Conservation (phyloP, 306 rosid genomes). For the Vigna hirtella region DNA sequence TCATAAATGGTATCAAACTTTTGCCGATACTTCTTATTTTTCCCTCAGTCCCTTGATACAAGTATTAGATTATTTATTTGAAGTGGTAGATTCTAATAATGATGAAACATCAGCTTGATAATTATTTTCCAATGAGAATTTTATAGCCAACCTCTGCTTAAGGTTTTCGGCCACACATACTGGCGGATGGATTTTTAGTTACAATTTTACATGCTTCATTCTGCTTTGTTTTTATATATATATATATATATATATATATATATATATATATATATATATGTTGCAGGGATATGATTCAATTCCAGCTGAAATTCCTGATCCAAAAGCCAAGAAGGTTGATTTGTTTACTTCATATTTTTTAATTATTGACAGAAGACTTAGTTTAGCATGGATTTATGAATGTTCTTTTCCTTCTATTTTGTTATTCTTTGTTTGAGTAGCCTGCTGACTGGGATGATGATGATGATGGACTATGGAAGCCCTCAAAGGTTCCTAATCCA, state of each 20-base stretch:
- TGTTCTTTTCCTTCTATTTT: conserved; percentile 20
- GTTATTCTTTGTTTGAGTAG: conserved; percentile 53
- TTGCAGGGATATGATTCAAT: conserved; percentile 86
- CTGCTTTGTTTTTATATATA: background rate
- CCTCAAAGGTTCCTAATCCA: conserved; percentile 89
- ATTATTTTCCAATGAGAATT: background rate
- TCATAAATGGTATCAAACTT: conserved; percentile 23
- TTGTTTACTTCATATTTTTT: conserved; percentile 20
- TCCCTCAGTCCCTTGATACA: background rate
- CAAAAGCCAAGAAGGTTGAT: conserved; percentile 78
- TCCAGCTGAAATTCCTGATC: conserved; percentile 89
- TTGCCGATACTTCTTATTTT: background rate
- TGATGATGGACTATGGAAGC: conserved; percentile 87
- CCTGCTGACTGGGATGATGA: conserved; percentile 94
- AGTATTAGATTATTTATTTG: background rate
- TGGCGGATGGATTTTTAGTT: background rate
- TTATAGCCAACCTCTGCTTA: conserved; percentile 15
- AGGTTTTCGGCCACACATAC: background rate
- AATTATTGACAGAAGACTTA: conserved; percentile 21
- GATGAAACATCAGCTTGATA: conserved; percentile 8
- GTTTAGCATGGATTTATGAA: conserved; percentile 23
- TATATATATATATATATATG: background rate
- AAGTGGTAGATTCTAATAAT: background rate
- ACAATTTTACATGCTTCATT: conserved; percentile 29
- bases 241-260: too few relatives aligned